Conservation (phyloP, 1,284 basidiomycete genomes). For the Ceratobasidium sp. region DNA sequence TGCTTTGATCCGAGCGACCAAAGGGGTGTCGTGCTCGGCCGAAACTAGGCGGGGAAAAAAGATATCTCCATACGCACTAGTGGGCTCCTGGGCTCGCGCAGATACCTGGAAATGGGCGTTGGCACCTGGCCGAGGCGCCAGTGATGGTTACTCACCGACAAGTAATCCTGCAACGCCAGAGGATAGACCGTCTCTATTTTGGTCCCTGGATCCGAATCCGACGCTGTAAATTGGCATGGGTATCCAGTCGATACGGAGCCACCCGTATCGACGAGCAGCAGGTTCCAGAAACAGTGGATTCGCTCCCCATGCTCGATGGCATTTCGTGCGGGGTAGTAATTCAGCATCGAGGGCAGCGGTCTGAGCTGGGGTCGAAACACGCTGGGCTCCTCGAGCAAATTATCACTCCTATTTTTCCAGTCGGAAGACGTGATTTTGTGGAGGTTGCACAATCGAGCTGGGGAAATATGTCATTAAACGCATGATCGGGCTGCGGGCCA, state of each 20-base stretch:
- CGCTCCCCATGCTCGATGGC: conserved; percentile 20
- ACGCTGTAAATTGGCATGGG: conserved; percentile 43
- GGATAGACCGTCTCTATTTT: conserved; percentile 72
- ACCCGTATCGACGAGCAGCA: conserved; percentile 28
- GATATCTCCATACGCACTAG: conserved; percentile 16
- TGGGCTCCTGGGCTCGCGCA: conserved; percentile 7
- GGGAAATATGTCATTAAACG: not conserved
- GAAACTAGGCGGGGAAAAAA: conserved; percentile 4
- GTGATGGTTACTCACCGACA: conserved; percentile 52
- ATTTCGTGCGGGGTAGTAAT: conserved; percentile 7
- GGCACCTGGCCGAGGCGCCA: not conserved
- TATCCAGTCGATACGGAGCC: conserved; percentile 31
- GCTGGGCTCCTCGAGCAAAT: conserved; percentile 32
- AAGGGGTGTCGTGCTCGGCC: conserved; percentile 8
- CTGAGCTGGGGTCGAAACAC: conserved; percentile 27
- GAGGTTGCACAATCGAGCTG: conserved; percentile 28
- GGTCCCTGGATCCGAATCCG: conserved; percentile 49
- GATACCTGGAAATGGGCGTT: not conserved
- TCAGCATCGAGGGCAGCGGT: conserved; percentile 16
- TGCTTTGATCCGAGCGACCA: conserved; percentile 19
- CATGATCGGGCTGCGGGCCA: not conserved
- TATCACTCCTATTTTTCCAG: conserved; percentile 16
- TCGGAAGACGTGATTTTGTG: conserved; percentile 29
- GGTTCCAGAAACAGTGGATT: conserved; percentile 31
- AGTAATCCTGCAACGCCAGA: conserved; percentile 63